Base-by-base conservation (phyloP, 768 basidiomycete species). In the Boletus sp. region DNA sequence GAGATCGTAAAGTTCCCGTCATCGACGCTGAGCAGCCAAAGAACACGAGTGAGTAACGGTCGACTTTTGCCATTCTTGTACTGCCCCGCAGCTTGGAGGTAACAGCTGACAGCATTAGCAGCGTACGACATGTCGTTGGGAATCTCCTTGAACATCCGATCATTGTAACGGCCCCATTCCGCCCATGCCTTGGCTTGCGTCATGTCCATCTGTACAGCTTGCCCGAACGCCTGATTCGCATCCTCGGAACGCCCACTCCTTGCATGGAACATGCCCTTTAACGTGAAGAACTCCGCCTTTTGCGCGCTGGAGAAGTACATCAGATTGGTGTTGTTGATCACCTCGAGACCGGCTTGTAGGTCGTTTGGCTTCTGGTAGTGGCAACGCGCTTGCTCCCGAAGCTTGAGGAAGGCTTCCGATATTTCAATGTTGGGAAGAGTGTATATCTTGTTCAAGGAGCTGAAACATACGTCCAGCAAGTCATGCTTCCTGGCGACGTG, bases 381-480 rank as follows among this genome's bases (percentile, higher is more conserved):
- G 65, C 96, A 98, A 36, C 95, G 89, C 7, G 97, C 97, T 73
- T 99, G 97, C 72, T 99, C 97, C 47, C 97, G 87, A 32, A 99
- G 84, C 73, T 99, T 99, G 56, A 99, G 79, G 80, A 99, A 99
- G 1, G 97, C 97, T 71, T 99, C 97, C 3, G 97, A 96, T 58
- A 99, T 99, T 75, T 99, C 97, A 73, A 99, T 99, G 70, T 99
- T 99, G 20, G 97, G 97, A 18, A 99, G 79, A 0, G 94, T 95
- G 73, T 99, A 99, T 62, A 99, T 99, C 76, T 94, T 98, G 72
- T 90, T 94, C 66, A 99, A 80, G 2, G 91, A 90, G 6, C 83
- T 91, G 75, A 92, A 93, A 77, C 97, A 98, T 40, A 97, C 97
- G 47, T 99, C 97, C 45, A 95, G 80, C 7, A 99, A 81, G 59